Conservation (phyloP, 805 yeast genomes). For the Ogataea naganishii region DNA sequence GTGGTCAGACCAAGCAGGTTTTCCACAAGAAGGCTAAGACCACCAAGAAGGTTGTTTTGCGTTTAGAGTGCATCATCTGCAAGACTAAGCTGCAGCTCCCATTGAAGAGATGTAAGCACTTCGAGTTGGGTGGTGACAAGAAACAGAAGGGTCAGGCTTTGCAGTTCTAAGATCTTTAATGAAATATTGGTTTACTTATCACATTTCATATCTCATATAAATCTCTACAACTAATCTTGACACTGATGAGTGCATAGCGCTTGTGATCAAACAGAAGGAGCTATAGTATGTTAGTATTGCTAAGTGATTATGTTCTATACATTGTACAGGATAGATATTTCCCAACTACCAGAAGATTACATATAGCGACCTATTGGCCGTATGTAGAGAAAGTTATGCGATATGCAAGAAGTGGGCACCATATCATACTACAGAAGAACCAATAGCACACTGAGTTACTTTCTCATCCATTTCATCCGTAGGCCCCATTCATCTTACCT, state of each 20-base stretch:
- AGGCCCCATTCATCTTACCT: too few species aligned
- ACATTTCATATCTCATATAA: background rate
- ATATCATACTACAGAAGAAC: too few species aligned
- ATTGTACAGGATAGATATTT: background rate
- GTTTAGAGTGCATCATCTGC: slow-evolving; percentile 97
- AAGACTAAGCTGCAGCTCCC: slow-evolving; percentile 98
- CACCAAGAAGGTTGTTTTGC: slow-evolving; percentile 98
- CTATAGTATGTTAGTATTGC: background rate
- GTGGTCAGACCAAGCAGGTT: slow-evolving; percentile 99
- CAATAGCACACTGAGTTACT: too few species aligned
- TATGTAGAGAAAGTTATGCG: too few species aligned
- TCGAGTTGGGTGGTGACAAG: slow-evolving; percentile 99
- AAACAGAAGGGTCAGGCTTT: slow-evolving; percentile 99
- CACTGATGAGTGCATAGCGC: slow-evolving; percentile 1
- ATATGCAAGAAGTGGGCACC: too few species aligned
- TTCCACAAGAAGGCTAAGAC: slow-evolving; percentile 99
- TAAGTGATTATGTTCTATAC: background rate
- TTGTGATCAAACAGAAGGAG: background rate
- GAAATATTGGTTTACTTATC: slow-evolving; percentile 6
- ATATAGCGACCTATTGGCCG: too few species aligned
- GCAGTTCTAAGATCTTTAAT: slow-evolving; percentile 68
- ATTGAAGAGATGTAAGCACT: slow-evolving; percentile 99
- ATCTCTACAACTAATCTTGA: background rate
- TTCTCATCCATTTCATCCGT: too few species aligned
- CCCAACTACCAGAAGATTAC: too few species aligned